A percentile compares a stretch with the other conserved stretches of the same genome.
These are phyloP conservation scores for Colletotrichum cordylinicola DNA, from an alignment of 2,329 filamentous ascomycete species.

Conservation along the genomic window DNA sequence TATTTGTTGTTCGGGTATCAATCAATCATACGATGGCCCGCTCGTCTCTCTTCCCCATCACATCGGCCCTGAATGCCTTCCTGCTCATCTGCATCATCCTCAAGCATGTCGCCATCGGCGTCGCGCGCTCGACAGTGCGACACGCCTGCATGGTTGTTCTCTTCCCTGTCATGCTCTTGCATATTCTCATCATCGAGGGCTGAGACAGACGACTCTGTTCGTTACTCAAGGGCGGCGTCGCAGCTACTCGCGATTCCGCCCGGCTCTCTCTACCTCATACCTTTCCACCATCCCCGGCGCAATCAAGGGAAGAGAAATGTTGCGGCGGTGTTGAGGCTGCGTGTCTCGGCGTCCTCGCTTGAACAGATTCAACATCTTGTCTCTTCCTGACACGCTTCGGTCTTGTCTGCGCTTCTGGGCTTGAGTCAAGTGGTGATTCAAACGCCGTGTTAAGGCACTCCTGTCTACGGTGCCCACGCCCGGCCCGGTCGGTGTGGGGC, in stretches of 20 bases:
- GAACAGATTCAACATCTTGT: neutral
- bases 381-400: neutral
- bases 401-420: neutral
- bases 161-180: slow-evolving; percentile 15
- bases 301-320: neutral
- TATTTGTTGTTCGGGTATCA: neutral
- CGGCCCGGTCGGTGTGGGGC: neutral
- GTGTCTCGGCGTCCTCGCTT: neutral
- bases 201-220: slow-evolving; percentile 1
- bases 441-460: neutral
- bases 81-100: slow-evolving; percentile 16
- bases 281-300: neutral
- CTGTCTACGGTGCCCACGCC: neutral
- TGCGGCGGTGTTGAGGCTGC: neutral
- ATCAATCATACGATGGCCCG: neutral
- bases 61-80: slow-evolving; percentile 5
- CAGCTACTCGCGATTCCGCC: neutral
- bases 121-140: neutral
- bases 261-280: neutral
- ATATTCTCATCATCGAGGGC: slow-evolving; percentile 8
- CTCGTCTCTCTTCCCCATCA: slow-evolving; percentile 2
- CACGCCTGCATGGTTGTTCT: slow-evolving; percentile 4
- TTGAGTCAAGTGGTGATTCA: neutral
- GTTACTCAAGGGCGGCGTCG: neutral
- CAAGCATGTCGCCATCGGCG: slow-evolving; percentile 9